These are phyloP conservation scores for Sarcodon sp. DNA, from an alignment of 768 basidiomycete species.

Conservation along the genomic window DNA sequence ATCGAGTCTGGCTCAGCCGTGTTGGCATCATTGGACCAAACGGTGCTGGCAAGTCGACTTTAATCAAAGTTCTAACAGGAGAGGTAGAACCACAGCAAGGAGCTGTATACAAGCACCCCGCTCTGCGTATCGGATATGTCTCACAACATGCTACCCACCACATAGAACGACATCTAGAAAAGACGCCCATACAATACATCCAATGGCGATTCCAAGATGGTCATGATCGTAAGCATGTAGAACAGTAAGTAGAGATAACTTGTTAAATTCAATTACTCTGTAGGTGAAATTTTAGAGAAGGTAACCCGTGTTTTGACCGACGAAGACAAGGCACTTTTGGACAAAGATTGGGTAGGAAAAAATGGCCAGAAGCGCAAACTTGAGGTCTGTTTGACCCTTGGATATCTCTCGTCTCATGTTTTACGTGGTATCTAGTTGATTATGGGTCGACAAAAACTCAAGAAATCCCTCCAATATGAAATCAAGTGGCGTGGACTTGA, in stretches of 20 bases:
- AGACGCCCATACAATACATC: slow-evolving; percentile 93
- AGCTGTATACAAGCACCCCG: slow-evolving; percentile 86
- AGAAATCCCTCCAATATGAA: slow-evolving; percentile 93
- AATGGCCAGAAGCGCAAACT: slow-evolving; percentile 86
- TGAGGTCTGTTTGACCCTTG: slow-evolving; percentile 41
- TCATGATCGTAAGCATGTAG: slow-evolving; percentile 64
- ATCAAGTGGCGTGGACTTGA: slow-evolving; percentile 77
- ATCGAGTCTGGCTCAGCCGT: slow-evolving; percentile 36
- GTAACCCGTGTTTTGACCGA: slow-evolving; percentile 81
- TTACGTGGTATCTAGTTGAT: slow-evolving; percentile 35
- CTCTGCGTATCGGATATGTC: slow-evolving; percentile 90
- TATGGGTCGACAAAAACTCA: slow-evolving; percentile 94
- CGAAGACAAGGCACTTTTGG: slow-evolving; percentile 69
- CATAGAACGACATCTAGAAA: slow-evolving; percentile 92
- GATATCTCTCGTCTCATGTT: background rate
- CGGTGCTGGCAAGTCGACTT: slow-evolving; percentile 91
- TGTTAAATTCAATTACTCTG: background rate
- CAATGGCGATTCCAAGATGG: slow-evolving; percentile 99
- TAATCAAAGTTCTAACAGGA: slow-evolving; percentile 91
- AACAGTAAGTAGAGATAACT: background rate
- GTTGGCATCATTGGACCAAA: slow-evolving; percentile 90
- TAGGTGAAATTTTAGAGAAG: slow-evolving; percentile 86
- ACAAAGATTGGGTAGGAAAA: slow-evolving; percentile 83
- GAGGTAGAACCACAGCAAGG: slow-evolving; percentile 89
- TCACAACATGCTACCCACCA: slow-evolving; percentile 98